Percentiles rank a stretch among this genome's conserved stretches.
Conservation (phyloP, 2,329 filamentous ascomycete genomes). For the Gnomoniopsis smithogilvyi region DNA sequence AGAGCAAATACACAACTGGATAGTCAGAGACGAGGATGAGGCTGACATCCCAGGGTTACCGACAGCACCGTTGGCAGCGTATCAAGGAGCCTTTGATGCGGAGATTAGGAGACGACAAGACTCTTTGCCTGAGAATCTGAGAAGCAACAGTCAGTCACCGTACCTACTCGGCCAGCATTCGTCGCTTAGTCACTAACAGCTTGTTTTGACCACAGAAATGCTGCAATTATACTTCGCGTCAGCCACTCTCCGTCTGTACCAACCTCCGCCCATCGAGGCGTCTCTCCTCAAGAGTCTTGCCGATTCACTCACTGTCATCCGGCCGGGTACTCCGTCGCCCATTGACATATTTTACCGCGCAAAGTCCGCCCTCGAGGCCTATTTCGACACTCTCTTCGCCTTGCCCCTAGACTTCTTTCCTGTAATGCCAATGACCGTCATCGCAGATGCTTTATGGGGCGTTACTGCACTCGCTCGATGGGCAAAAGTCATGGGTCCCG, state of each 20-base stretch:
- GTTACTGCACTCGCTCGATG: slow-evolving; percentile 49
- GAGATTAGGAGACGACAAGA: slow-evolving; percentile 41
- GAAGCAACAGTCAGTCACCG: slow-evolving; percentile 33
- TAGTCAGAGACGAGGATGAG: slow-evolving; percentile 30
- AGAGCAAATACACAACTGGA: slow-evolving; percentile 45
- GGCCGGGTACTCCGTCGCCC: slow-evolving; percentile 32
- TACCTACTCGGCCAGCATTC: background rate
- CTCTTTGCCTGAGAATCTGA: slow-evolving; percentile 32
- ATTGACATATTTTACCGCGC: slow-evolving; percentile 50
- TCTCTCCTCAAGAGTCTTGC: slow-evolving; percentile 38
- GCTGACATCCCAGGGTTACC: slow-evolving; percentile 32
- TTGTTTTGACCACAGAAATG: slow-evolving; percentile 28
- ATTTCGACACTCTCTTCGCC: slow-evolving; percentile 46
- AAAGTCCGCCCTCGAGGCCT: slow-evolving; percentile 42
- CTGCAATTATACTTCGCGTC: slow-evolving; percentile 39
- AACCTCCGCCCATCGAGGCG: slow-evolving; percentile 43
- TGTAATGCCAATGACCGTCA: slow-evolving; percentile 42
- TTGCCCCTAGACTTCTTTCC: slow-evolving; percentile 42
- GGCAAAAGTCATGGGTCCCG: slow-evolving; percentile 43
- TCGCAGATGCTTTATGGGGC: slow-evolving; percentile 46
- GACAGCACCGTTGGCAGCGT: slow-evolving; percentile 40
- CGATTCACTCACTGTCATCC: slow-evolving; percentile 34
- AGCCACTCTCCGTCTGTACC: slow-evolving; percentile 42
- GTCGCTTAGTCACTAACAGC: background rate
- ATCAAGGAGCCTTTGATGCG: slow-evolving; percentile 41